These are phyloP conservation scores for Alternaria ethzedia DNA, from an alignment of 2,329 filamentous ascomycete species.

Conservation along the genomic window DNA sequence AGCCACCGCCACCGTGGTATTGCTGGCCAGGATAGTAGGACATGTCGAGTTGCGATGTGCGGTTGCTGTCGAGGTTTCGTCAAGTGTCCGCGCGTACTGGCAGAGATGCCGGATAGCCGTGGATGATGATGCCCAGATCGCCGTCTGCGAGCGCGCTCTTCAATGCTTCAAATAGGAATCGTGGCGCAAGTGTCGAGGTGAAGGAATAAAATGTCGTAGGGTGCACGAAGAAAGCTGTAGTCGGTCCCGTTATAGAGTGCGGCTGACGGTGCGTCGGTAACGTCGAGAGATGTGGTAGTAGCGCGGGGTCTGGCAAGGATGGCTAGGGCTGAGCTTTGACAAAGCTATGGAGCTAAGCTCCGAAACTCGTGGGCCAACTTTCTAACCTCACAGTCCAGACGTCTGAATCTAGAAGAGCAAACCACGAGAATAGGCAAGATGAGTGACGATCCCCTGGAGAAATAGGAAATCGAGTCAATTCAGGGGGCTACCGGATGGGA, in stretches of 20 bases:
- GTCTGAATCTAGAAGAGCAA: neutral
- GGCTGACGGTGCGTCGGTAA: constrained; percentile 17
- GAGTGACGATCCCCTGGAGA: neutral
- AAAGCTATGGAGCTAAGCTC: constrained; percentile 5
- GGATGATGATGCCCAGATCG: constrained; percentile 7
- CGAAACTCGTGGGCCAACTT: neutral
- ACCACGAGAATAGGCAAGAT: neutral
- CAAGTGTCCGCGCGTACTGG: constrained; percentile 8
- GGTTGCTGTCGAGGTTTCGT: constrained; percentile 10
- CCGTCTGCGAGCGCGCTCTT: constrained; percentile 5
- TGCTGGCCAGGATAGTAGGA: constrained; percentile 52
- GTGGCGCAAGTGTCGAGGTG: neutral
- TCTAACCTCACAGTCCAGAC: neutral
- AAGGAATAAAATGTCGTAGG: constrained; percentile 5
- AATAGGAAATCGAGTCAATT: neutral
- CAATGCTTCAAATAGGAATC: constrained; percentile 1
- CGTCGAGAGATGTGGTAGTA: constrained; percentile 11
- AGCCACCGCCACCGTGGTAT: constrained; percentile 51
- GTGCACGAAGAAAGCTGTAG: constrained; percentile 8
- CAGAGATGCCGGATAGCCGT: constrained; percentile 22
- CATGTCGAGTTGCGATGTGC: constrained; percentile 34
- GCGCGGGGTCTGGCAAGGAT: constrained; percentile 22
- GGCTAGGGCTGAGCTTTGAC: constrained; percentile 14
- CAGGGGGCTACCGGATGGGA: constrained; percentile 3
- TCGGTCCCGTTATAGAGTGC: constrained; percentile 11